Base-by-base conservation (phyloP, 139 green algal species). In the Monoraphidium neglectum region DNA sequence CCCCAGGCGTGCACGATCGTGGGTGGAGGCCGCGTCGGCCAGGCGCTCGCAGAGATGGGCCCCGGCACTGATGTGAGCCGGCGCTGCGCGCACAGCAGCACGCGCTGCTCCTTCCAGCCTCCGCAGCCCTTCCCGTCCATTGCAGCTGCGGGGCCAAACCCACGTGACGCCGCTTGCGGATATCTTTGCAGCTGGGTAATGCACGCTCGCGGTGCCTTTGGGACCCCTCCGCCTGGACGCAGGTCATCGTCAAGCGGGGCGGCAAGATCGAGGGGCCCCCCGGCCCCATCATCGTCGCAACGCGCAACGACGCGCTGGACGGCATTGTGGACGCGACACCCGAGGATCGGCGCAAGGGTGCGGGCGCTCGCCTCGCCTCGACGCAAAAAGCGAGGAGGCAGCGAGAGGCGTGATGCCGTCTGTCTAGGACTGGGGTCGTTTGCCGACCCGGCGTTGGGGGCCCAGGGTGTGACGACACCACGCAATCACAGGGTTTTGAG, bases 271-370 rank as follows among this genome's bases (percentile, higher is more conserved):
- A 60, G 0, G 77, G 75, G 2, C 74, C 64, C 0, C 53, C 69
- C 0, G 92, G 92, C 0, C 94, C 94, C 60, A 98, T 98, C 63
- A 75, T 97, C 26, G 94, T 98, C 1, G 93, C 87, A 82, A 98
- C 94, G 10, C 84, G 94, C 2, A 98, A 98, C 66, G 91, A 98
- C 76, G 89, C 85, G 38, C 80, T 98, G 49, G 79, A 92, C 23
- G 82, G 28, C 1, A 85, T 98, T 5, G 82, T 97, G 26, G 82
- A 94, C 8, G 77, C 74, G 36, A 96, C 89, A 1, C 90, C 94
- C 24, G 21, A 56, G 2, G 81, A 90, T 15, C 78, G 93, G 43
- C 68, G 87, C 18, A 4, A 74, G 51, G 74, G 62, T 79, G 36
- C 4, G 72, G 10, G 26, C 57, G 43, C 8, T n/a, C n/a, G n/a